Evolutionary conservation across 106 monocot genomes (phyloP).

Genomic region (Platanthera guangdongensis): DNA sequence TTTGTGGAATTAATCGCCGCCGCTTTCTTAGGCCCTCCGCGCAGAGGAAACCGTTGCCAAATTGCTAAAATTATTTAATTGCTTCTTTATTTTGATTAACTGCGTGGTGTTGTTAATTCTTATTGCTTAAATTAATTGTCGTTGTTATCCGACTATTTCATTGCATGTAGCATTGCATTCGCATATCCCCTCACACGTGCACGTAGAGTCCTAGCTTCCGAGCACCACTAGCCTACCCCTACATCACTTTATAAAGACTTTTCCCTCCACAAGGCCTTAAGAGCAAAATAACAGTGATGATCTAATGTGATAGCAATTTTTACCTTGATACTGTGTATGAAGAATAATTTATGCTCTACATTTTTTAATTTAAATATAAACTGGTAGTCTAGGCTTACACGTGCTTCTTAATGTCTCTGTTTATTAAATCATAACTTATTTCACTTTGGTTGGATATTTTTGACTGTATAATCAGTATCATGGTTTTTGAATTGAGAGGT

Average conservation of each 20-base stretch:
- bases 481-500: not conserved
- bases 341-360: not conserved
- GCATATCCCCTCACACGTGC: no score
- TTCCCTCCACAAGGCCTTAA: not conserved
- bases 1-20: no score
- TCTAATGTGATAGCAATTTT: not conserved
- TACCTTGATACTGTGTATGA: not conserved
- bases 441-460: not conserved
- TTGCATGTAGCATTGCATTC: no score
- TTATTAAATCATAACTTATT: slow-evolving; percentile 2
- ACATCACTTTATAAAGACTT: not conserved
- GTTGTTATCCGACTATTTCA: no score
- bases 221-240: no score
- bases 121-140: no score
- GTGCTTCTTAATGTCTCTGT: not conserved
- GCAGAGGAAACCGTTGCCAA: no score
- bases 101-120: no score
- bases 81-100: no score
- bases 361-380: not conserved
- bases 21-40: no score
- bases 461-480: not conserved
- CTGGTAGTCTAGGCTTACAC: not conserved
- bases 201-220: no score
- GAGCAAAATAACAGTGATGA: not conserved
- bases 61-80: no score